Base-by-base conservation (phyloP, 805 yeast species). In the Pichia kluyveri region DNA sequence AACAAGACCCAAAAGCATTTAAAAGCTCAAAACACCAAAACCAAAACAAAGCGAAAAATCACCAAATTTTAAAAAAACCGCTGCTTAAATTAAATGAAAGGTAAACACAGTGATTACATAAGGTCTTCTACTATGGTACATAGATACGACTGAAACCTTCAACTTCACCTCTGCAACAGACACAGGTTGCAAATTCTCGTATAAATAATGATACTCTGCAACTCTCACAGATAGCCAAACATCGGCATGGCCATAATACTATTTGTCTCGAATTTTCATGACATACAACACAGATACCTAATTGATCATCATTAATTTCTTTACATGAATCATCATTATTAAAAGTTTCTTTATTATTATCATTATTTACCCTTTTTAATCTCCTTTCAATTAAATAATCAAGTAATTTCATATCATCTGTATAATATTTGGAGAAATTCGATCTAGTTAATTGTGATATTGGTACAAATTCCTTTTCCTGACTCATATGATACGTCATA, bases 211-310 rank as follows among this genome's bases (percentile, higher is more conserved):
- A 77, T 11, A 81, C 69, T 17, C 97, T 73, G 60, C 97, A 90
- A 27, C 77, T 74, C 54, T 89, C 96, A 63, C 97, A 90, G 6
- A 90, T 70, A 0, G 96, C 89, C 48, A 90, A 77, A 63, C 97
- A 90, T 56, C 80, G 77, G 61, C 97, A 90, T 0, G 97, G 97
- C 97, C 97, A 90, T 3, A 91, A 69, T 9, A 90, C 80, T 40
- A 90, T 77, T 49, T 83, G 85, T 54, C 96, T 72, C 6, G 80
- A 76, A 49, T 83, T 79, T 6, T 74, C 71, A 55, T 84, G 91
- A 61, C 97, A 90, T 3, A 90, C 82, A 8, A 86, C 95, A 65
- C 97, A 89, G 7, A 70, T 69, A 7, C 69, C 67, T 14, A 77
- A 54, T 23, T 69, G 61, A 3, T 66, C 56, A 18, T 62, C 61